Evolutionary conservation across 306 rosid genomes (phyloP).

Genomic region (Glycine tomentella): DNA sequence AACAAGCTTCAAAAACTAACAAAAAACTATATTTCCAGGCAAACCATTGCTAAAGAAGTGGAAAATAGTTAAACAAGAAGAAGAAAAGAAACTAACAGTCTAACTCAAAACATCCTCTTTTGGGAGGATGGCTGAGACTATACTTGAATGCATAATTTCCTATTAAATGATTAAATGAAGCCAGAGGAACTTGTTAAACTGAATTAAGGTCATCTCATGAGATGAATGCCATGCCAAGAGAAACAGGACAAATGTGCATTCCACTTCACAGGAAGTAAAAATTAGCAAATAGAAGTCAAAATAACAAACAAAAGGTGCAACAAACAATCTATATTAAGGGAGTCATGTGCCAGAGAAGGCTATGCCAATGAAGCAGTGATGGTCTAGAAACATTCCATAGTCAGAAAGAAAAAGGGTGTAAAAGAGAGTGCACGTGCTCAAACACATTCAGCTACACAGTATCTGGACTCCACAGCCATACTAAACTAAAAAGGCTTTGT

Average conservation of each 20-base stretch:
- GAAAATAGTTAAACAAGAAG: not conserved
- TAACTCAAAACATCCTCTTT: not conserved
- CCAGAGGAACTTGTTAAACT: not conserved
- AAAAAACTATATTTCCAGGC: not conserved
- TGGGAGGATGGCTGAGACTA: not conserved
- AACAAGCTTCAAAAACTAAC: not conserved
- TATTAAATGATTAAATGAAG: not conserved
- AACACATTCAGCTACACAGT: not conserved
- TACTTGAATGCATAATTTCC: not conserved
- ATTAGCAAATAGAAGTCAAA: not conserved
- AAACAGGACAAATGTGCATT: not conserved
- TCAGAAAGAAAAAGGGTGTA: not conserved
- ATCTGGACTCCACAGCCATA: not conserved
- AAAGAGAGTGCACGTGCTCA: not conserved
- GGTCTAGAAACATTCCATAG: constrained; percentile 23
- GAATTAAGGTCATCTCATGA: not conserved
- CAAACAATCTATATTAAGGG: not conserved
- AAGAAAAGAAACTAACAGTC: not conserved
- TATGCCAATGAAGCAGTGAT: not conserved
- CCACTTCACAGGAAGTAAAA: not conserved
- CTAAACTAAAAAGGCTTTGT: not conserved
- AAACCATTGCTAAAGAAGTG: not conserved
- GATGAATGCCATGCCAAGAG: not conserved
- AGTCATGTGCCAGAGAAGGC: not conserved
- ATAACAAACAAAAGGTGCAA: not conserved